phyloP scores from a whole-genome alignment of 108 stramenopile genomes.

The Cyclotella choctawhatcheeana region DNA sequence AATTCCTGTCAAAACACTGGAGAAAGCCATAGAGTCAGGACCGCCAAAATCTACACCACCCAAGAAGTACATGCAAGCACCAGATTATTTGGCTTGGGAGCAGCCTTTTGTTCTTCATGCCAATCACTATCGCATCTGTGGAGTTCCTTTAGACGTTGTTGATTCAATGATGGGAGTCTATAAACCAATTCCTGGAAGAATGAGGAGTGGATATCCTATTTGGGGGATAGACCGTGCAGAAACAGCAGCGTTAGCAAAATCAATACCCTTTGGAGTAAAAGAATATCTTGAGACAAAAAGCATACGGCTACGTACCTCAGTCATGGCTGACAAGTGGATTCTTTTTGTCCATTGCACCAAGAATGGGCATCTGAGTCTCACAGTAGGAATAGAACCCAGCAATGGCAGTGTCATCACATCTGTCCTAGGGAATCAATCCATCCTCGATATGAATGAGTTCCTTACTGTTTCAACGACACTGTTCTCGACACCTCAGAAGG shows the following conservation, averaged over 20 bases:
- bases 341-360: neutral
- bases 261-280: neutral
- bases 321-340: neutral
- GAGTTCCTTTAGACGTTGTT: neutral
- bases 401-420: neutral
- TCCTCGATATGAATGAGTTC: neutral
- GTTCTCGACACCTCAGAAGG: conserved; percentile 11
- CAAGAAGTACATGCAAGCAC: neutral
- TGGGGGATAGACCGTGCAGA: neutral
- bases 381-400: neutral
- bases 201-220: conserved; percentile 19
- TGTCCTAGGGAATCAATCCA: neutral
- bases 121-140: neutral
- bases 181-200: conserved; percentile 3
- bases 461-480: conserved; percentile 1
- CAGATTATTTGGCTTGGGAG: conserved; percentile 20
- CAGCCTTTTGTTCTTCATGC: conserved; percentile 18
- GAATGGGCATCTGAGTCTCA: neutral
- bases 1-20: no score
- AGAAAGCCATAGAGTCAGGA: no score
- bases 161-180: conserved; percentile 25
- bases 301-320: neutral
- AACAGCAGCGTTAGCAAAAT: conserved; percentile 2
- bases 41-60: neutral
- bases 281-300: conserved; percentile 10